Base-by-base conservation (phyloP, 2,329 filamentous ascomycete species). In the Colletotrichum eremochloae region DNA sequence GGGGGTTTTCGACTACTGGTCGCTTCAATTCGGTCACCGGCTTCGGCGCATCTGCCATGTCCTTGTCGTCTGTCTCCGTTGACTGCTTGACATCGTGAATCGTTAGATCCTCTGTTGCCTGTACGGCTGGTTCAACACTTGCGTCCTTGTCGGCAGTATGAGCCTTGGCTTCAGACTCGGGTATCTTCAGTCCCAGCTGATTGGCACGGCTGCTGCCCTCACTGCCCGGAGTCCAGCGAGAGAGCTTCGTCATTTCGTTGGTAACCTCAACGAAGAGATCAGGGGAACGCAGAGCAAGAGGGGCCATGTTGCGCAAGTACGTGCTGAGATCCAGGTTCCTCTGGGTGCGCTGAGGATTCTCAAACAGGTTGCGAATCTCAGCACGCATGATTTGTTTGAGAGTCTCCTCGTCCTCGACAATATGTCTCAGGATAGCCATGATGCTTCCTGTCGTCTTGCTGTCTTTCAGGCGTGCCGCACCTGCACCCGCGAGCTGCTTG, bases 381-480 rank as follows among this genome's bases (percentile, higher is more conserved):
- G 92, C 93, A 63, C 92, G 89, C 93, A 99, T 98, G 72, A 97
- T 92, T 79, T 98, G 94, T 75, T 93, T 94, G 72, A 98, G 88
- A 2, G 93, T 96, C 24, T 95, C 92, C 62, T 97, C 94, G 78
- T 99, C 97, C 82, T 99, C 96, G 66, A 98, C 90, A 75, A 99
- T 92, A 78, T 99, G 96, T 52, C 97, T 92, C 55, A 99, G 85
- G 64, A 98, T 92, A 15, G 96, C 89, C 88, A 98, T 92, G 77
- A 97, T 92, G 69, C 92, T 88, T 31, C 85, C 81, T 3, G 86
- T 84, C 50, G 89, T 82, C 65, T 84, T 85, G 2, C 84, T 86
- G 52, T 87, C 86, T 73, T 84, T 86, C 12, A 99, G 88, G 67
- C 92, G 92, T 67, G 93, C 89, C 40, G 94, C 93, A 8, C 93